Evolutionary conservation across 75 land plant species (phyloP).

Genomic region (Picea sitchensis): DNA sequence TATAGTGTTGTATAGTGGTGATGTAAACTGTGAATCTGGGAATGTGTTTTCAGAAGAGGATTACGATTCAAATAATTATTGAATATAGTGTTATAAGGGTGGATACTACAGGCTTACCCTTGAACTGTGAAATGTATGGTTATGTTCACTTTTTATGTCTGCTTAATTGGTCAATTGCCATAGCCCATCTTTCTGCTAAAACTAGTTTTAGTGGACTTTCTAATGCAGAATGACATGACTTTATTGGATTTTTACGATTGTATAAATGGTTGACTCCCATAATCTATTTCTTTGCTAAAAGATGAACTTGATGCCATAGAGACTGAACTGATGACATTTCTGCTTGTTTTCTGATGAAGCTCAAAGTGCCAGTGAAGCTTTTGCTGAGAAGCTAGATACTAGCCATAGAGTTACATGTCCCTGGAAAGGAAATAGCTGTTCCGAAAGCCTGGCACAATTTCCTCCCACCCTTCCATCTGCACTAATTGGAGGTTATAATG

Average conservation of each 20-base stretch:
- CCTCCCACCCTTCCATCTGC: slow-evolving; percentile 82
- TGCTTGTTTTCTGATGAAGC: slow-evolving; percentile 23
- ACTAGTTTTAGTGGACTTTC: too few relatives aligned
- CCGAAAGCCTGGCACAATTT: slow-evolving; percentile 87
- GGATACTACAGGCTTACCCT: too few relatives aligned
- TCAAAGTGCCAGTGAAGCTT: slow-evolving; percentile 56
- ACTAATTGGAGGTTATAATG: slow-evolving; percentile 80
- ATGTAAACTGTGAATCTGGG: not conserved
- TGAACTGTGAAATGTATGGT: too few relatives aligned
- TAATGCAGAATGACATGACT: too few relatives aligned
- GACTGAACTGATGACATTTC: not conserved
- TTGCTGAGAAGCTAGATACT: slow-evolving; percentile 62
- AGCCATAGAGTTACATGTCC: slow-evolving; percentile 72
- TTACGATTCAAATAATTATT: not conserved
- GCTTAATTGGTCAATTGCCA: too few relatives aligned
- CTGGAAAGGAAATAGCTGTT: slow-evolving; percentile 89
- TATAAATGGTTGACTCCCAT: not conserved
- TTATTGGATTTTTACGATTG: not conserved
- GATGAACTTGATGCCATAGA: not conserved
- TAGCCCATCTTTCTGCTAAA: too few relatives aligned
- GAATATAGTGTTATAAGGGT: not conserved
- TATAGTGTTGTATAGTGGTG: too few relatives aligned
- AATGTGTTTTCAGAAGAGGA: not conserved
- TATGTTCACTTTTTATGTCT: too few relatives aligned
- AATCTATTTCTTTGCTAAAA: not conserved